Evolutionary conservation across 1,284 basidiomycete genomes (phyloP), one percentile per base, ranked within the genome.

Genomic region (Wallemia ichthyophaga): DNA sequence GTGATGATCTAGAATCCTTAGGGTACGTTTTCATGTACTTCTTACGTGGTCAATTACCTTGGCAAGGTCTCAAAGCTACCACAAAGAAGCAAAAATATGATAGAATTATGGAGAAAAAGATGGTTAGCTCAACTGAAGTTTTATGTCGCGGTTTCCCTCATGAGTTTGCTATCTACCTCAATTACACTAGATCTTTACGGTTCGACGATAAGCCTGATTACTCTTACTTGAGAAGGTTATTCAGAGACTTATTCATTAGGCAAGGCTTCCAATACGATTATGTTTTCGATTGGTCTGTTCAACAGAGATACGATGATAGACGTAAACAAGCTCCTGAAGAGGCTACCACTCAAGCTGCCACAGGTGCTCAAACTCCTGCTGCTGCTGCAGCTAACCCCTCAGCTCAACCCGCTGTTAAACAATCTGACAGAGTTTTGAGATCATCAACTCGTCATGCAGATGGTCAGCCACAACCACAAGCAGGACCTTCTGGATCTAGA

Each of bases 21-120:
- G 89, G 87, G 59, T 95, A 95, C 67, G 88, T 95, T 24, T 78
- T 96, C 65, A 92, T 95, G 87, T 95, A 95, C 75, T 94, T 95
- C 79, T 80, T 95, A 64, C 86, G 88, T 64, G 88, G 91, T 59
- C 83, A 85, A 62, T 80, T 95, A 55, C 91, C 91, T 23, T 95
- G 91, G 91, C 91, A 95, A 71, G 89, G 89, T 60, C 79, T 95
- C 69, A 94, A 95, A 76, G 91, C 89, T 62, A 89, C 89, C 32
- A 94, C 89, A 61, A 95, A 94, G 83, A 95, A 95, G 79, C 91
- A 96, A 76, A 95, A 95, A 75, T 94, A 95, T 73, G 91, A 95
- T 71, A 81, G 88, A 61, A 96, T 96, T 74, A 94, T 94, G 88
- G 91, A 95, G 75, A 96, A 95, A 80, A 91, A 95, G 78, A 95